These are phyloP conservation scores for Teunomyces stri DNA, from an alignment of 805 yeast genomes.

Conservation along the genomic window DNA sequence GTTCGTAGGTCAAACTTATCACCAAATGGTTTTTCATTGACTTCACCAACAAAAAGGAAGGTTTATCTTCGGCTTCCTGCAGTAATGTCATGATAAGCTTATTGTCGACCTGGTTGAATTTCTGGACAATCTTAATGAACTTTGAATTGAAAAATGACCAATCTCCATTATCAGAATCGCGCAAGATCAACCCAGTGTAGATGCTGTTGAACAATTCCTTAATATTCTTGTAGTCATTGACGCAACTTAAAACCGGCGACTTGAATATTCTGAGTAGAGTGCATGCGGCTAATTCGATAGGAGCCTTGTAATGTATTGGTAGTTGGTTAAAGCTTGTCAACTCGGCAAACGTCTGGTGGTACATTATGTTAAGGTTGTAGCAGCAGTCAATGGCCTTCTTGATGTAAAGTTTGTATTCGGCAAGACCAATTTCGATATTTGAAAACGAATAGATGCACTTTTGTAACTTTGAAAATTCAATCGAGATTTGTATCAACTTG, in stretches of 20 bases:
- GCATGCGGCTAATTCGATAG: constrained; percentile 32
- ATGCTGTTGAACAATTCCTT: constrained; percentile 23
- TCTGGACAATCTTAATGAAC: constrained; percentile 21
- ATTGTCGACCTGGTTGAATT: constrained; percentile 19
- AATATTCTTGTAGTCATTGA: constrained; percentile 23
- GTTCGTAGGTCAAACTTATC: constrained; percentile 36
- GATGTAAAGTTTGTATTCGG: constrained; percentile 28
- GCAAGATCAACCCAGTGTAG: constrained; percentile 15
- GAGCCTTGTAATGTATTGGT: constrained; percentile 42
- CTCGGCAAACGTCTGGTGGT: constrained; percentile 19
- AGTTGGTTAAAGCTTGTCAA: constrained; percentile 23
- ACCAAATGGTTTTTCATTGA: constrained; percentile 34
- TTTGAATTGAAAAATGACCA: constrained; percentile 25
- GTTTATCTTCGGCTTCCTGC: constrained; percentile 6
- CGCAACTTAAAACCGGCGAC: constrained; percentile 27
- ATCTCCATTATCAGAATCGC: constrained; percentile 13
- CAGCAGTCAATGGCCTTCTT: constrained; percentile 26
- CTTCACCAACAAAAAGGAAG: constrained; percentile 28
- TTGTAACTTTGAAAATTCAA: constrained; percentile 38
- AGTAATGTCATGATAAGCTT: constrained; percentile 6
- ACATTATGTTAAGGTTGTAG: constrained; percentile 23
- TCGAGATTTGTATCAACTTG: constrained; percentile 28
- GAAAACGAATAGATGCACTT: constrained; percentile 36
- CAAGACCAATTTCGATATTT: constrained; percentile 15
- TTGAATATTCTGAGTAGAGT: constrained; percentile 31